Base-by-base conservation (phyloP, 805 yeast species). In the Candida anglica region DNA sequence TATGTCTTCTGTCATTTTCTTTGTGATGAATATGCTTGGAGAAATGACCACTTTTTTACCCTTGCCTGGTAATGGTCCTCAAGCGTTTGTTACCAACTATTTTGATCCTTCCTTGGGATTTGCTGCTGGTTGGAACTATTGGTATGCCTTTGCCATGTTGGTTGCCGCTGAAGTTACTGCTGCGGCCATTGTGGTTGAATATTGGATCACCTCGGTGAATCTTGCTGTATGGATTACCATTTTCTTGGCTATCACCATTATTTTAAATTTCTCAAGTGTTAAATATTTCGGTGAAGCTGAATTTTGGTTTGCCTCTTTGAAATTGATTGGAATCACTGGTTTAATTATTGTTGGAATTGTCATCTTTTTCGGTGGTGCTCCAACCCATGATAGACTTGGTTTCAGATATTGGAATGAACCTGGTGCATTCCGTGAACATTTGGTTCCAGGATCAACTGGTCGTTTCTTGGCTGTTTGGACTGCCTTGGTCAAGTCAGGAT, bases 391-490 rank as follows among this genome's bases (percentile, higher is more conserved):
- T 36, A 60, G 68, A 27, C 47, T 68, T 20, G 77, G 77, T 4
- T 72, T 72, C 59, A 60, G 67, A 63, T 60, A 55, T 40, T 63
- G 69, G 69, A 45, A 53, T 24, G 38, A 55, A 22, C 56, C 47
- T 19, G 35, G 44, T 15, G 63, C 71, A 1, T 64, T 71, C 42
- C 65, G 61, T 33, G 48, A 60, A 36, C 75, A 77, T 45, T 46
- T 74, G 33, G 58, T 63, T 2, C 50, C 47, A 6, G 86, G 86
- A 17, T 53, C 59, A 37, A 69, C 82, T 19, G 88, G 86, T 29
- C 70, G 69, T 40, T 79, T 82, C 53, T 58, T 77, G 20, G 86
- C 81, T 11, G 66, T 79, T 36, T 77, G 81, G 76, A 73, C 77
- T 11, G 78, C 74, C 34, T 62, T 80, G 32, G 73, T 79, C 43